These are phyloP conservation scores for Globisporangium takayamanum DNA, from an alignment of 352 stramenopile species.

Conservation along the genomic window DNA sequence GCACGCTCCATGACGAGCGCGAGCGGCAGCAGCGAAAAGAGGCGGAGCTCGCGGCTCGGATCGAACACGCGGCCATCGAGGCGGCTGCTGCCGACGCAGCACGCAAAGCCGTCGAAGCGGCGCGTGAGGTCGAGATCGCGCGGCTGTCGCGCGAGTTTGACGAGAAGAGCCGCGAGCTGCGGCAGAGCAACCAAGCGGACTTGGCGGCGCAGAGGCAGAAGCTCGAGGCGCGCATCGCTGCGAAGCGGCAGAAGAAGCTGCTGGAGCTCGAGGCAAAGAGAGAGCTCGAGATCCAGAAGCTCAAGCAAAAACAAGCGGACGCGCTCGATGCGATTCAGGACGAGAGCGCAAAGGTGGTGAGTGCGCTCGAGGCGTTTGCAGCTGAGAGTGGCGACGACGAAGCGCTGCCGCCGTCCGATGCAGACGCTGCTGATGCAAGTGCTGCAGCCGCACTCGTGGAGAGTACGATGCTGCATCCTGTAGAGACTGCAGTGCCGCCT, in stretches of 20 bases:
- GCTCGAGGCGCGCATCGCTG: conserved; percentile 60
- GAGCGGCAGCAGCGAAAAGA: conserved; percentile 46
- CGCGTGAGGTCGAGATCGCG: conserved; percentile 41
- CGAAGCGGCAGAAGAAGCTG: conserved; percentile 74
- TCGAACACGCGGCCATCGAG: conserved; percentile 33
- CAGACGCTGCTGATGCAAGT: no score
- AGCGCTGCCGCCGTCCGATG: neutral
- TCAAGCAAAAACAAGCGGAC: conserved; percentile 36
- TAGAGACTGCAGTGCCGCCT: neutral
- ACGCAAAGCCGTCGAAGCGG: conserved; percentile 38
- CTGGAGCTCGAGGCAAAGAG: conserved; percentile 66
- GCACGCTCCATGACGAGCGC: conserved; percentile 44
- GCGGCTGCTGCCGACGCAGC: conserved; percentile 30
- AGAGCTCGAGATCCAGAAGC: conserved; percentile 41
- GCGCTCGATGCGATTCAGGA: conserved; percentile 28
- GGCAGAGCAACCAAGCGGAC: conserved; percentile 50
- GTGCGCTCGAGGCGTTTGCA: conserved; percentile 14
- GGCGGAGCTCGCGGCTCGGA: conserved; percentile 26
- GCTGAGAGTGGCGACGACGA: neutral
- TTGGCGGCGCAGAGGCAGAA: conserved; percentile 55
- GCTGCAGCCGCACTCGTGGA: neutral
- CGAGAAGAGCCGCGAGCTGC: conserved; percentile 50
- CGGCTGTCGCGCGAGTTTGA: conserved; percentile 61
- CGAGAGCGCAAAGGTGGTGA: conserved; percentile 25
- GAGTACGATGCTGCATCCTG: neutral